phyloP scores from a whole-genome alignment of 2,329 filamentous ascomycete genomes.

The Diaporthe citri region DNA sequence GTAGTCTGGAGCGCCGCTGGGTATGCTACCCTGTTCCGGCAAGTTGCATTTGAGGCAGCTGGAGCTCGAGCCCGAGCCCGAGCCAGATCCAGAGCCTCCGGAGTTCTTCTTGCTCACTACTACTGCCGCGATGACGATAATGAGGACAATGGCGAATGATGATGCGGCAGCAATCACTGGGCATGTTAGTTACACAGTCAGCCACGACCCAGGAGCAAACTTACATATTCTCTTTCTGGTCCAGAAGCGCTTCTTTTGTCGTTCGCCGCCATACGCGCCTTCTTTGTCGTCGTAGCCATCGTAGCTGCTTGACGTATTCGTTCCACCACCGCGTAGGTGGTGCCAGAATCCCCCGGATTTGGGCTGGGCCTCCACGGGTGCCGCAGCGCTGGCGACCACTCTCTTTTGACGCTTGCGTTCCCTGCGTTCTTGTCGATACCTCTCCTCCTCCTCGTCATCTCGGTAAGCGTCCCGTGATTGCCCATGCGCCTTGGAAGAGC shows the following conservation, averaged over 20 bases:
- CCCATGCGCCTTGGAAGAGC: slow-evolving; percentile 33
- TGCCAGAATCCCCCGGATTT: slow-evolving; percentile 50
- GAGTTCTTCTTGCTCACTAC: slow-evolving; percentile 73
- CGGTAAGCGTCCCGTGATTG: slow-evolving; percentile 31
- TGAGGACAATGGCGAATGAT: slow-evolving; percentile 68
- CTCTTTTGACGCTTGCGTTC: slow-evolving; percentile 60
- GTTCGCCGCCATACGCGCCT: slow-evolving; percentile 57
- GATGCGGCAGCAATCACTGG: slow-evolving; percentile 69
- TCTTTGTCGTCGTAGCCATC: slow-evolving; percentile 65
- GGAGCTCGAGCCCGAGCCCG: slow-evolving; percentile 48
- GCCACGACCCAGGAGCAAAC: slow-evolving; percentile 48
- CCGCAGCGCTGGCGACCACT: slow-evolving; percentile 77
- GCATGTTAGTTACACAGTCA: slow-evolving; percentile 42
- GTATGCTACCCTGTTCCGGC: slow-evolving; percentile 67
- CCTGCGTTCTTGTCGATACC: slow-evolving; percentile 34
- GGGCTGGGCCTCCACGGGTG: slow-evolving; percentile 76
- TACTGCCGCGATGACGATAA: slow-evolving; percentile 77
- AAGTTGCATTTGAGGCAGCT: slow-evolving; percentile 59
- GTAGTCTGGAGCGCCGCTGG: slow-evolving; percentile 76
- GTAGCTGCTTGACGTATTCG: slow-evolving; percentile 54
- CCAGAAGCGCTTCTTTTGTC: slow-evolving; percentile 55
- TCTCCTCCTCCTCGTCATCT: slow-evolving; percentile 36
- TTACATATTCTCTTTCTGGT: slow-evolving; percentile 73
- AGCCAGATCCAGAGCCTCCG: slow-evolving; percentile 28
- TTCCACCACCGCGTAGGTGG: slow-evolving; percentile 58